phyloP scores from a whole-genome alignment of 2,329 filamentous ascomycete species.

The Onygena corvina region DNA sequence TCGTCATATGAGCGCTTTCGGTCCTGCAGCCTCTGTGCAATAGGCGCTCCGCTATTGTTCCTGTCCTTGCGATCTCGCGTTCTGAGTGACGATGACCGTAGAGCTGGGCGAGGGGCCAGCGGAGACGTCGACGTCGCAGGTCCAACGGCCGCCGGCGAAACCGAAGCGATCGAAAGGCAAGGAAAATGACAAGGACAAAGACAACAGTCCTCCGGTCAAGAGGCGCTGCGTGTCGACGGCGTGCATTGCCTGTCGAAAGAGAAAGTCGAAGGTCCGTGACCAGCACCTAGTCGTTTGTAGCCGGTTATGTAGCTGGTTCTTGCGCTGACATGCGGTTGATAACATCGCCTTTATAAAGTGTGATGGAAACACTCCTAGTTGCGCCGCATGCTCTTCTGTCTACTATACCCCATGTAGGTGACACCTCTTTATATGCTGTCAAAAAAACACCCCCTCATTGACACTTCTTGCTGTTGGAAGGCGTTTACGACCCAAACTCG shows the following conservation, averaged over 20 bases:
- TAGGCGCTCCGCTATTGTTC: neutral
- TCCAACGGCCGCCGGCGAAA: neutral
- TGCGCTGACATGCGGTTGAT: neutral
- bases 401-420: conserved; percentile 45
- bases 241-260: conserved; percentile 64
- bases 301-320: neutral
- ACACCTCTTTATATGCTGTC: neutral
- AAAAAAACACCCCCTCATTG: neutral
- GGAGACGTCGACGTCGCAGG: neutral
- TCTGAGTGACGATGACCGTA: neutral
- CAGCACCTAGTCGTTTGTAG: conserved; percentile 5
- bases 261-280: conserved; percentile 56
- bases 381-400: conserved; percentile 89
- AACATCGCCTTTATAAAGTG: conserved; percentile 40
- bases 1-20: neutral
- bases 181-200: conserved; percentile 14
- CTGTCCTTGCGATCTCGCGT: neutral
- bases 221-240: conserved; percentile 73
- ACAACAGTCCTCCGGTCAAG: conserved; percentile 37
- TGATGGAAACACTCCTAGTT: conserved; percentile 81
- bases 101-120: neutral
- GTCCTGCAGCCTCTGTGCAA: neutral
- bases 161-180: conserved; percentile 1
- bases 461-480: conserved; percentile 29
- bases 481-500: conserved; percentile 89